Conservation (phyloP, 495 filamentous ascomycete genomes). For the Penicillium malachiteum region DNA sequence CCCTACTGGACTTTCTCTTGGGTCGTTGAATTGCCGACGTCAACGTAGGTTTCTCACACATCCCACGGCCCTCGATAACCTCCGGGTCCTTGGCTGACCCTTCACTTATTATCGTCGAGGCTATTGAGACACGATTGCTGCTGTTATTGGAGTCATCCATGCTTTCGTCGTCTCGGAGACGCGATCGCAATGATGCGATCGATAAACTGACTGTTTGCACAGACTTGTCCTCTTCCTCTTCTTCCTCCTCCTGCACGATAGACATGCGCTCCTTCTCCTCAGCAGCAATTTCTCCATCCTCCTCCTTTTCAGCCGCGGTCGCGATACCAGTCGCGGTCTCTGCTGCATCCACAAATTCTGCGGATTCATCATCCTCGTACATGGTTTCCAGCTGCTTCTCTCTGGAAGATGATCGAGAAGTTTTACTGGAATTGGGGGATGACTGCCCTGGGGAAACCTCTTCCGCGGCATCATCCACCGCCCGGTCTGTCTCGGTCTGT, state of each 20-base stretch:
- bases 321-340: constrained; percentile 24
- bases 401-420: constrained; percentile 21
- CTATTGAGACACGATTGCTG: constrained; percentile 21
- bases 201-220: constrained; percentile 18
- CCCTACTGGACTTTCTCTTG: constrained; percentile 33
- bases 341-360: constrained; percentile 27
- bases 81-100: constrained; percentile 23
- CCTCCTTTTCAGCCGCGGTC: constrained; percentile 19
- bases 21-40: constrained; percentile 34
- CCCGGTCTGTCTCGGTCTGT: constrained; percentile 18
- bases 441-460: constrained; percentile 13
- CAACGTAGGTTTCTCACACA: constrained; percentile 33
- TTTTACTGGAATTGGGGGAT: constrained; percentile 19
- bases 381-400: constrained; percentile 44
- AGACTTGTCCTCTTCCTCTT: constrained; percentile 8
- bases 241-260: constrained; percentile 26
- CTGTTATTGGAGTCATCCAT: constrained; percentile 21
- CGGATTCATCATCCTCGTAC: constrained; percentile 43
- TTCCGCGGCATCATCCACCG: background rate
- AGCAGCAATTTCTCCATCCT: constrained; percentile 6
- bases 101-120: constrained; percentile 24
- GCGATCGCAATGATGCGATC: constrained; percentile 24
- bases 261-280: constrained; percentile 25
- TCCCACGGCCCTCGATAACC: constrained; percentile 39
- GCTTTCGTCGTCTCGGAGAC: constrained; percentile 16